Percentiles rank a stretch among this genome's conserved stretches.
These are phyloP conservation scores for Fusarium burgessii DNA, from an alignment of 2,329 filamentous ascomycete genomes.

Conservation along the genomic window DNA sequence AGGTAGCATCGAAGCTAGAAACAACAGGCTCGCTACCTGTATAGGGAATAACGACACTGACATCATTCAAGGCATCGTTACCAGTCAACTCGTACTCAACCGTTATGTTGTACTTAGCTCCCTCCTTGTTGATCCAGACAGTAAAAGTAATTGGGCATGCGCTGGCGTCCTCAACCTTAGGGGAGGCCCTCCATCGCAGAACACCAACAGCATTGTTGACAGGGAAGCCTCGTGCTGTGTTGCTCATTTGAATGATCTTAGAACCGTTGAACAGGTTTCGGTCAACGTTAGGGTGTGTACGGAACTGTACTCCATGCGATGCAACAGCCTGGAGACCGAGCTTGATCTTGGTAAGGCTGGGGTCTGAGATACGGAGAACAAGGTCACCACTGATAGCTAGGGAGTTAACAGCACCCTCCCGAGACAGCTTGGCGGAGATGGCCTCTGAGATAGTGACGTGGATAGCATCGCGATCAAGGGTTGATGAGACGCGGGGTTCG, in stretches of 20 bases:
- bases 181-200: constrained; percentile 89
- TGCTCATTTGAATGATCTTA: constrained; percentile 90
- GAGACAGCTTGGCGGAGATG: constrained; percentile 89
- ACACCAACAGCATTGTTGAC: constrained; percentile 94
- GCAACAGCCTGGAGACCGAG: constrained; percentile 81
- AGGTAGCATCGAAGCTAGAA: constrained; percentile 92
- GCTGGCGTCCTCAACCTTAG: constrained; percentile 82
- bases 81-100: constrained; percentile 95
- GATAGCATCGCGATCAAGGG: constrained; percentile 83
- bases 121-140: constrained; percentile 95
- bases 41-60: constrained; percentile 90
- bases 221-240: constrained; percentile 88
- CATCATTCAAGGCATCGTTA: constrained; percentile 81
- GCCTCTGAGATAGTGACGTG: constrained; percentile 89
- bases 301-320: constrained; percentile 88
- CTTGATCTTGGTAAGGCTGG: constrained; percentile 90
- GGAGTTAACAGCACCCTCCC: constrained; percentile 87
- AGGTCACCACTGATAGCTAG: constrained; percentile 93
- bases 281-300: constrained; percentile 97
- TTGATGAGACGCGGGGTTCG: constrained; percentile 71
- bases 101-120: constrained; percentile 87
- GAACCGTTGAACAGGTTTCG: constrained; percentile 85
- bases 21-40: constrained; percentile 85
- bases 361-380: constrained; percentile 88
- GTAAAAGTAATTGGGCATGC: constrained; percentile 95